Evolutionary conservation across 2,329 filamentous ascomycete species (phyloP).

Genomic region (Alternaria arbusti): DNA sequence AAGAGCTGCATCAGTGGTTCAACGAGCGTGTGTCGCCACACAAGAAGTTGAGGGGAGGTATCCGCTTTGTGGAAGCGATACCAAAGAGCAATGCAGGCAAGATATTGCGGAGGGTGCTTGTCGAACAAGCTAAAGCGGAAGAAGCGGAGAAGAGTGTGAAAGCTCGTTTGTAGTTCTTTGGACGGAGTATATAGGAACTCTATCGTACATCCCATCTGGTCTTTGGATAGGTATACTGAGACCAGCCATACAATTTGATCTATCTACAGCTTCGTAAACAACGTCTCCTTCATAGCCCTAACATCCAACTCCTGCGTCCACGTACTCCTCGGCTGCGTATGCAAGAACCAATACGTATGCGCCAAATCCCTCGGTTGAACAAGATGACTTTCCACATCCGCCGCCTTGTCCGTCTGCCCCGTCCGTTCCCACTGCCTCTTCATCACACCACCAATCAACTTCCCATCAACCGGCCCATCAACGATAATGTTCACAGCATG

Average conservation of each 20-base stretch:
- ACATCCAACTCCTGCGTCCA: slow-evolving; percentile 33
- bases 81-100: not conserved
- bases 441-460: not conserved
- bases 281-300: slow-evolving; percentile 22
- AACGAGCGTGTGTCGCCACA: not conserved
- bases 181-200: too few relatives aligned
- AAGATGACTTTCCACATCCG: slow-evolving; percentile 9
- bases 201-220: too few relatives aligned
- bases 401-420: not conserved
- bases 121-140: not conserved
- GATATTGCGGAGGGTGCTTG: not conserved
- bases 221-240: too few relatives aligned
- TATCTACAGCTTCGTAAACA: slow-evolving; percentile 13
- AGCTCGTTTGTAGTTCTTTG: not conserved
- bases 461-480: not conserved
- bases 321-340: slow-evolving; percentile 29
- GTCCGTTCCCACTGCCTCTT: not conserved
- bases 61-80: not conserved
- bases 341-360: slow-evolving; percentile 26
- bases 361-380: slow-evolving; percentile 19
- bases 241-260: too few relatives aligned
- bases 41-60: not conserved
- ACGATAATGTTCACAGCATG: not conserved
- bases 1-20: not conserved
- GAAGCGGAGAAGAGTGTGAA: not conserved